phyloP scores from a whole-genome alignment of 1,139 yeast species.

The Geotrichum europaeum region DNA sequence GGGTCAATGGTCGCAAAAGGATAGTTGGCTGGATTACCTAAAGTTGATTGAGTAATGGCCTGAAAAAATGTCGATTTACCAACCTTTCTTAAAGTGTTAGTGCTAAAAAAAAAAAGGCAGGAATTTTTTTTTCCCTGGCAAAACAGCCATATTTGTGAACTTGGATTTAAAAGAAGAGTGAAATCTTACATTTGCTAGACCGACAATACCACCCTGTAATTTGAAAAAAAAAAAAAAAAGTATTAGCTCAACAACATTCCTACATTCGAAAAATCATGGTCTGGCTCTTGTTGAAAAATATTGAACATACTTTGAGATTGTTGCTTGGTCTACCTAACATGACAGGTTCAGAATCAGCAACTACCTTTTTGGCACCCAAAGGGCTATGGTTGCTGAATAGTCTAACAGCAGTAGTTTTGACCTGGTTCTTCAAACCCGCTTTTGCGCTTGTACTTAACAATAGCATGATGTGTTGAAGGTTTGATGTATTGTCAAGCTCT shows the following conservation, averaged over 20 bases:
- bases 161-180: not conserved
- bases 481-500: not conserved
- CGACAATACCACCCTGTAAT: conserved; percentile 68
- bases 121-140: not conserved
- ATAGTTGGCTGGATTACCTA: conserved; percentile 95
- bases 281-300: not conserved
- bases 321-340: conserved; percentile 30
- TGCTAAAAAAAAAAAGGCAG: not conserved
- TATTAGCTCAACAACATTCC: not conserved
- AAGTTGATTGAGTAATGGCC: conserved; percentile 69
- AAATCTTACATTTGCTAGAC: conserved; percentile 60
- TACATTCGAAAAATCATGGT: too few species aligned
- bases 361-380: not conserved
- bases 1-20: conserved; percentile 98
- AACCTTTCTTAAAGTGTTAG: conserved; percentile 36
- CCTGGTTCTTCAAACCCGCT: not conserved
- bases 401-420: not conserved
- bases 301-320: conserved; percentile 53
- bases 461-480: not conserved
- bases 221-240: not conserved
- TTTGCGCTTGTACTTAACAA: not conserved
- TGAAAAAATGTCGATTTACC: conserved; percentile 75
- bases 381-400: not conserved
- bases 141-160: not conserved
- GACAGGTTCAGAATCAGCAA: conserved; percentile 5